phyloP scores from a whole-genome alignment of 768 basidiomycete species.

The Antrodiella citrinella region DNA sequence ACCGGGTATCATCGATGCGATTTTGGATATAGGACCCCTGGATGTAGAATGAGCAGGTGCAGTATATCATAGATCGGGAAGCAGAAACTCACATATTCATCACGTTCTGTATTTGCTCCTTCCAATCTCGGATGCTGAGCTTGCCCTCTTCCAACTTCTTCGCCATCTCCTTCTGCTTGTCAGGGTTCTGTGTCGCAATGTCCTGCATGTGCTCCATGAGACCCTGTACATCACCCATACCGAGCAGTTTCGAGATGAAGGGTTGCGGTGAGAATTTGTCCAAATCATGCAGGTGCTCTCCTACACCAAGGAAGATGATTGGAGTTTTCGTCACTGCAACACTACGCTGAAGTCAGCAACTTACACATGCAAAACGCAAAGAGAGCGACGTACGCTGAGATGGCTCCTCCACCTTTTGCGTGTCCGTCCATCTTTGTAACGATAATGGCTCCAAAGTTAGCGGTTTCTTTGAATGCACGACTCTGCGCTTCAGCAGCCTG shows the following conservation, averaged over 20 bases:
- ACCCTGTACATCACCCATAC: conserved; percentile 94
- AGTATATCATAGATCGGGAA: conserved; percentile 5
- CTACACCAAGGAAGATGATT: conserved; percentile 96
- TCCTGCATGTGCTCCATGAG: conserved; percentile 99
- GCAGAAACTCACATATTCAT: conserved; percentile 85
- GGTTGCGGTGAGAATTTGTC: conserved; percentile 94
- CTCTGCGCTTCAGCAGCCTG: conserved; percentile 98
- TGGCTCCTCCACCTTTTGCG: conserved; percentile 97
- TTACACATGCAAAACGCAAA: background rate
- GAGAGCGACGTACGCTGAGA: conserved; percentile 78
- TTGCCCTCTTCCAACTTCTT: conserved; percentile 98
- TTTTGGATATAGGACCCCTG: conserved; percentile 98
- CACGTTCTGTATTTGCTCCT: conserved; percentile 93
- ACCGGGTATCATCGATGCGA: conserved; percentile 98
- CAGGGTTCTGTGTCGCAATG: conserved; percentile 85
- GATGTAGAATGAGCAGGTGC: background rate
- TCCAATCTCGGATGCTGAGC: conserved; percentile 93
- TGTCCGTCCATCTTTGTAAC: conserved; percentile 99
- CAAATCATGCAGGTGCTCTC: conserved; percentile 95
- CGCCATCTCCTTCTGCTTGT: conserved; percentile 95
- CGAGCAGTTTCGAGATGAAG: conserved; percentile 94
- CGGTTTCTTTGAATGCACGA: conserved; percentile 94
- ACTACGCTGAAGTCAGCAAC: conserved; percentile 31
- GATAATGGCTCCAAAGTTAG: conserved; percentile 97
- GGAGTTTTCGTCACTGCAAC: conserved; percentile 99